Conservation (phyloP, 164 flowering plant genomes). For the Chimonanthus praecox region DNA sequence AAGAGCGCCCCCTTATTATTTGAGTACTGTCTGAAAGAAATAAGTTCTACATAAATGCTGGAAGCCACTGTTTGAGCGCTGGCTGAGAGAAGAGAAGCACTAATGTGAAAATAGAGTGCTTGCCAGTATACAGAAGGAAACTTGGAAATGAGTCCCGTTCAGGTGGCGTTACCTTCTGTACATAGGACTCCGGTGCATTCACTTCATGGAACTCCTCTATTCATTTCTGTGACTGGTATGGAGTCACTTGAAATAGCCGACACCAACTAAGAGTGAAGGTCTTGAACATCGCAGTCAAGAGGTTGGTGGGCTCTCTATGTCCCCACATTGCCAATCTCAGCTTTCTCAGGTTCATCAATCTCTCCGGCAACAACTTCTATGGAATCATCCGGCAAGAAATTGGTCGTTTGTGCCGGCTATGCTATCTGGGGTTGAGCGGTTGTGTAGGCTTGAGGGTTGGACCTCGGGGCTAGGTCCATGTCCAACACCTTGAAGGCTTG, state of each 20-base stretch:
- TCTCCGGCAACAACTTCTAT: slow-evolving; percentile 25
- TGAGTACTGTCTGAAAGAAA: too few species aligned
- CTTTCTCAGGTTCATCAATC: slow-evolving; percentile 28
- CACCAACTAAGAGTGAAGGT: slow-evolving; percentile 13
- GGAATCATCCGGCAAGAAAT: slow-evolving; percentile 29
- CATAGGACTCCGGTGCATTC: not conserved
- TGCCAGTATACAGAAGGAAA: too few species aligned
- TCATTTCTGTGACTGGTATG: slow-evolving; percentile 30
- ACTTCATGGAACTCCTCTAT: slow-evolving; percentile 28
- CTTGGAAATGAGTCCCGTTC: too few species aligned
- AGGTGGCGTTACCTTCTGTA: too few species aligned
- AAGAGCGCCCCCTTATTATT: too few species aligned
- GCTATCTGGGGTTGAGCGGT: slow-evolving; percentile 6
- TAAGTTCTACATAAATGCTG: too few species aligned
- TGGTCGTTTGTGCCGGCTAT: slow-evolving; percentile 24
- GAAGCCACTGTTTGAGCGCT: too few species aligned
- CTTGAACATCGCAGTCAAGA: slow-evolving; percentile 14
- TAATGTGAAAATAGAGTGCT: too few species aligned
- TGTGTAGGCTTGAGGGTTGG: not conserved
- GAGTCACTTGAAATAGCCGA: slow-evolving; percentile 20
- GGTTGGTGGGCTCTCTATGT: slow-evolving; percentile 21
- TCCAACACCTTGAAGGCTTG: slow-evolving; percentile 7
- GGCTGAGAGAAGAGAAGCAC: too few species aligned
- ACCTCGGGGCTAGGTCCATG: slow-evolving; percentile 8
- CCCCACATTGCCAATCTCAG: slow-evolving; percentile 41